These are phyloP conservation scores for Chlamydomonas sphaeroides DNA, from an alignment of 139 green algal genomes.

Conservation along the genomic window DNA sequence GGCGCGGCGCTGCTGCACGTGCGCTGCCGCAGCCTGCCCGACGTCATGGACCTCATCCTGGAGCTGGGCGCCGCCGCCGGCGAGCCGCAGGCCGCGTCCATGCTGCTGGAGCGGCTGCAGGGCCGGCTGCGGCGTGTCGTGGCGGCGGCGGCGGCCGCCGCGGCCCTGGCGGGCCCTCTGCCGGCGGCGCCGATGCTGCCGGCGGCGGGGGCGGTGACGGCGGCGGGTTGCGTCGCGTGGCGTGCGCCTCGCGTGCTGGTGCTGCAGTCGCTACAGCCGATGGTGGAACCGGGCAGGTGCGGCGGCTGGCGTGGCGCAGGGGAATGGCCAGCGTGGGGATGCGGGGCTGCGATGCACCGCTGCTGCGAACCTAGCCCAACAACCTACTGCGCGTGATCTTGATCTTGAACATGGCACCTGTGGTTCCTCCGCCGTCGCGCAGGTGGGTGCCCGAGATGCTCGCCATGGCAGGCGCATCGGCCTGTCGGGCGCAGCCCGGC, in stretches of 20 bases:
- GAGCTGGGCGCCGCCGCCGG: constrained; percentile 76
- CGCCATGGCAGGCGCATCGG: constrained; percentile 56
- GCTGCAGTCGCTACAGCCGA: constrained; percentile 23
- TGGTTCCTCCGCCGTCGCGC: not conserved
- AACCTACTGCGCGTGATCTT: not conserved
- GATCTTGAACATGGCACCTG: no score
- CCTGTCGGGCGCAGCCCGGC: constrained; percentile 27
- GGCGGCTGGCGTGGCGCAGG: not conserved
- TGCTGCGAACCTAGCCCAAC: not conserved
- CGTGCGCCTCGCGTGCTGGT: constrained; percentile 39
- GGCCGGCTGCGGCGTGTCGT: constrained; percentile 68
- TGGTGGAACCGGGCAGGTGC: constrained; percentile 32
- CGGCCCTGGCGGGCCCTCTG: not conserved
- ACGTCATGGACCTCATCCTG: constrained; percentile 87
- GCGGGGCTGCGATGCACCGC: no score
- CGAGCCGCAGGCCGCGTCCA: constrained; percentile 60
- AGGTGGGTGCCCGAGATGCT: constrained; percentile 76
- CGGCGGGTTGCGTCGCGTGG: no score
- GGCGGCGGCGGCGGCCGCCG: not conserved
- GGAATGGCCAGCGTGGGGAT: not conserved
- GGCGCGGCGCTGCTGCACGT: constrained; percentile 51
- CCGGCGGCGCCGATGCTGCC: not conserved
- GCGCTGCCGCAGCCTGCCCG: constrained; percentile 66
- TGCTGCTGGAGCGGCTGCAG: constrained; percentile 78
- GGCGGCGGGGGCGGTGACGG: not conserved